Conservation (phyloP, 495 filamentous ascomycete species). For the Aspergillus saccharolyticus region DNA sequence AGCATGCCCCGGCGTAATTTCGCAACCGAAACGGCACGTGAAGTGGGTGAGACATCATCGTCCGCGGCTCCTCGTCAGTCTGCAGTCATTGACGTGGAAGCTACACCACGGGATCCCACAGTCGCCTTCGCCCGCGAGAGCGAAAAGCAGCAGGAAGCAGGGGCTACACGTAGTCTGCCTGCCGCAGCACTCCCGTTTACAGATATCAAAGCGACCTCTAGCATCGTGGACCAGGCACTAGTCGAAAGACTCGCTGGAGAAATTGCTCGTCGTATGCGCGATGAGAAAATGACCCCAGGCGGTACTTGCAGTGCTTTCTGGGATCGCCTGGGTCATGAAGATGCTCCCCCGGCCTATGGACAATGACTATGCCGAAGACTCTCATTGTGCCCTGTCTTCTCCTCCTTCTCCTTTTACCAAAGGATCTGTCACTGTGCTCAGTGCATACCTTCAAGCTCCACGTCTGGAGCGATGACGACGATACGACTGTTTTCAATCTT, state of each 20-base stretch:
- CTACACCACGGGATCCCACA: slow-evolving; percentile 32
- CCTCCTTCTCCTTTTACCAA: slow-evolving; percentile 12
- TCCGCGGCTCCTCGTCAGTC: slow-evolving; percentile 21
- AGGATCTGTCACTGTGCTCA: neutral
- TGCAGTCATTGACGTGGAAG: slow-evolving; percentile 30
- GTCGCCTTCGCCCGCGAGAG: slow-evolving; percentile 8
- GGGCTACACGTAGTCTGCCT: slow-evolving; percentile 28
- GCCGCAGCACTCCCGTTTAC: slow-evolving; percentile 35
- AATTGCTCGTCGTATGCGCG: slow-evolving; percentile 78
- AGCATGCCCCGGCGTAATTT: slow-evolving; percentile 17
- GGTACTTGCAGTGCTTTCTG: slow-evolving; percentile 38
- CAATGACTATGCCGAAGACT: slow-evolving; percentile 24
- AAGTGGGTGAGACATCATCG: slow-evolving; percentile 27
- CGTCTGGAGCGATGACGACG: slow-evolving; percentile 29
- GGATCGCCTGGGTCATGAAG: slow-evolving; percentile 34
- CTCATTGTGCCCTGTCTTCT: slow-evolving; percentile 8
- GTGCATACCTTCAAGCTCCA: slow-evolving; percentile 11
- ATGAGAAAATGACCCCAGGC: slow-evolving; percentile 50
- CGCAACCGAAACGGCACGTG: slow-evolving; percentile 12
- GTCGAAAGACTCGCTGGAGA: slow-evolving; percentile 88
- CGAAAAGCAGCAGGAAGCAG: slow-evolving; percentile 32
- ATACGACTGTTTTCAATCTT: slow-evolving; percentile 27
- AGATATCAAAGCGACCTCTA: slow-evolving; percentile 32
- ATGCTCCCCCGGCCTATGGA: slow-evolving; percentile 42
- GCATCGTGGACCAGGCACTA: slow-evolving; percentile 78